These are phyloP conservation scores for Dictyostelium citrinum DNA, from an alignment of 78 protist genomes.

Conservation along the genomic window DNA sequence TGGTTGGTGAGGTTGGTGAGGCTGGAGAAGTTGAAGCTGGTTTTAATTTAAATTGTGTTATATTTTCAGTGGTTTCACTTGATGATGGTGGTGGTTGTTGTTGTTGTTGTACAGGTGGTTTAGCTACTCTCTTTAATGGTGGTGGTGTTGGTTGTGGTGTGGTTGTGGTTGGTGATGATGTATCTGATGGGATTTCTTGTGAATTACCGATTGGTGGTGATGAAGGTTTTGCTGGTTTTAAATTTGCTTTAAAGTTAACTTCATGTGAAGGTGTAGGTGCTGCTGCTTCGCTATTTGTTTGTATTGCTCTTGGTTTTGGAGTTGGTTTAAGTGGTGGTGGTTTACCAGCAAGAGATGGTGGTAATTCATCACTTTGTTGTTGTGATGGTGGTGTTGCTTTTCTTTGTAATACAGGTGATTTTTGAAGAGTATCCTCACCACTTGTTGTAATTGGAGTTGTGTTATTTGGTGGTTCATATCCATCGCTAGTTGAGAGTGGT, in stretches of 20 bases:
- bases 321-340: slow-evolving; percentile 8
- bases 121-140: background rate
- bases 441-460: background rate
- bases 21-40: background rate
- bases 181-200: background rate
- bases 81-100: background rate
- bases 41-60: background rate
- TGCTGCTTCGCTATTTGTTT: background rate
- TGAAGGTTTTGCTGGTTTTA: background rate
- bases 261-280: background rate
- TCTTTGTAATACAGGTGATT: background rate
- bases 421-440: background rate
- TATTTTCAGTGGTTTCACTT: background rate
- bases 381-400: background rate
- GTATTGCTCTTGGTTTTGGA: slow-evolving; percentile 16
- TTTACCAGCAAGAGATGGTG: background rate
- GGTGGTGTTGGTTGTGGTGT: slow-evolving; percentile 26
- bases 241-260: background rate
- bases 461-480: background rate
- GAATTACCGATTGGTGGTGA: background rate
- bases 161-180: background rate
- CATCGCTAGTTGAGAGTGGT: background rate
- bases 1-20: background rate
- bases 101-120: background rate
- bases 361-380: background rate